Conservation (phyloP, 1,284 basidiomycete genomes). For the Chiua sp. region DNA sequence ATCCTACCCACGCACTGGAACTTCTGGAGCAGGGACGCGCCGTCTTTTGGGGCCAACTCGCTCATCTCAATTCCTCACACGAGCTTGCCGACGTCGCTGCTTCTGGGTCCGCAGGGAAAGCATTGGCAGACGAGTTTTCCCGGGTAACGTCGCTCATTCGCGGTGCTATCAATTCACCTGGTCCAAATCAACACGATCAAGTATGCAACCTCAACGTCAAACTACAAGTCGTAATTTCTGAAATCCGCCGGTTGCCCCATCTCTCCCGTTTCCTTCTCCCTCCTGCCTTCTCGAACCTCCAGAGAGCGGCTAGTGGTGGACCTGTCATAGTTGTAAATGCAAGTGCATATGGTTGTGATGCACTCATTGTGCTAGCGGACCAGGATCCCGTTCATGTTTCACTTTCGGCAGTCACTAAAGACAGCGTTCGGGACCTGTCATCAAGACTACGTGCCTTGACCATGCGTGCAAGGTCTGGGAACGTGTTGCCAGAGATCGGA, state of each 20-base stretch:
- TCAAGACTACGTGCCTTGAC: neutral
- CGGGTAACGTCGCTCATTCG: neutral
- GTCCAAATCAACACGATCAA: neutral
- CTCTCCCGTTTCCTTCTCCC: neutral
- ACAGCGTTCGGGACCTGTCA: slow-evolving; percentile 1
- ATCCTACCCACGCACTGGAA: neutral
- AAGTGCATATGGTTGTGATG: slow-evolving; percentile 5
- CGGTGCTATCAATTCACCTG: neutral
- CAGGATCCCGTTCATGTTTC: slow-evolving; percentile 15
- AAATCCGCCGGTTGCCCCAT: neutral
- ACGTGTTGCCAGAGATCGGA: neutral
- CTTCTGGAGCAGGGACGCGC: slow-evolving; percentile 2
- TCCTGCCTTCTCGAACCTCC: neutral
- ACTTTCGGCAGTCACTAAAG: slow-evolving; percentile 2
- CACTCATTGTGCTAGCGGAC: slow-evolving; percentile 20
- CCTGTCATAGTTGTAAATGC: slow-evolving; percentile 34
- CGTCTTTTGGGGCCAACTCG: slow-evolving; percentile 1
- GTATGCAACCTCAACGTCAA: neutral
- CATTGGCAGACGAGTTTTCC: neutral
- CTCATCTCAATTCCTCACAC: neutral
- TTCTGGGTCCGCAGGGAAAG: neutral
- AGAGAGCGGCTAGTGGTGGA: slow-evolving; percentile 27
- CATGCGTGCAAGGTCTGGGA: neutral
- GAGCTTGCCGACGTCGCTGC: neutral
- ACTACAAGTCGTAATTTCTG: neutral